Conservation (phyloP, 129 eudicot species). For the Flaveria sonorensis region DNA sequence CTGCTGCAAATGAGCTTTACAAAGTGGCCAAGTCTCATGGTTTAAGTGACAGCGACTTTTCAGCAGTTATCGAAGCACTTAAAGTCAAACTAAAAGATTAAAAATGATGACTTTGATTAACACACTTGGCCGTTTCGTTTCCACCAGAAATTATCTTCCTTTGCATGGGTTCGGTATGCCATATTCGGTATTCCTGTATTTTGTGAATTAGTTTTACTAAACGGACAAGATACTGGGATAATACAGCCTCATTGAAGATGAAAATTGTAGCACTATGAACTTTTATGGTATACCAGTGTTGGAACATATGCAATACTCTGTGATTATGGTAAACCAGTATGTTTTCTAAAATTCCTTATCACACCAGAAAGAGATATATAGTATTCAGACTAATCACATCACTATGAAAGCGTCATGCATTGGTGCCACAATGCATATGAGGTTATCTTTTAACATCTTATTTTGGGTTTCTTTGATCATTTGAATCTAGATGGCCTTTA, state of each 20-base stretch:
- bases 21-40: constrained; percentile 88
- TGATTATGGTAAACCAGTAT: too few species aligned
- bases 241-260: constrained; percentile 1
- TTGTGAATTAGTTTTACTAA: background rate
- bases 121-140: background rate
- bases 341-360: too few species aligned
- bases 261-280: constrained; percentile 16
- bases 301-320: background rate
- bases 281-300: background rate
- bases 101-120: background rate
- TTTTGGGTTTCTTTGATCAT: too few species aligned
- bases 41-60: constrained; percentile 81
- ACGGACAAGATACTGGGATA: background rate
- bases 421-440: too few species aligned
- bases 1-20: constrained; percentile 94
- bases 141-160: background rate
- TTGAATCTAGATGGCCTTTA: too few species aligned
- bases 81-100: constrained; percentile 61
- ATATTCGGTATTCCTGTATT: background rate
- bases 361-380: too few species aligned
- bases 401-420: too few species aligned
- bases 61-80: constrained; percentile 91
- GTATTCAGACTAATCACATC: too few species aligned
- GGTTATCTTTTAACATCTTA: too few species aligned
- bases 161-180: constrained; percentile 11